Evolutionary conservation across 2,329 filamentous ascomycete genomes (phyloP), one percentile per base, ranked within the genome.

Genomic region (Aspergillus sp.): DNA sequence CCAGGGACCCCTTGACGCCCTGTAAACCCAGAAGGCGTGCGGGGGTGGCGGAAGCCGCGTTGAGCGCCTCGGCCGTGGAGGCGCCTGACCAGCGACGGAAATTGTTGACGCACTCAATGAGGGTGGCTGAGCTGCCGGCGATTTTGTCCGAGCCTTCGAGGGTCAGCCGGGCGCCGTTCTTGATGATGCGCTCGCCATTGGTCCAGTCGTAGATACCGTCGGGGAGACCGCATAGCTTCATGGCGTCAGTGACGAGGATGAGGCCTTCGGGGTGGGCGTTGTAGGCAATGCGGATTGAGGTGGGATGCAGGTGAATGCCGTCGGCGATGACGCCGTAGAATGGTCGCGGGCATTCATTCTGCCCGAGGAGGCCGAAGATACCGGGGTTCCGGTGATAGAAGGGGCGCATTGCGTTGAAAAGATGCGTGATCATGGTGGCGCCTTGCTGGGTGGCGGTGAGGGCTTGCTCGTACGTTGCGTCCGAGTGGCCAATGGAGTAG

Each of bases 371-470:
- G 27, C 93, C 93, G 73, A 96, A 96, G 68, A 96, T 87, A 39
- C 92, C 92, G 0, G 93, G 92, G 75, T 96, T 92, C 60, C 93
- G 89, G 81, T 97, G 92, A 75, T 95, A 91, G 54, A 96, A 86
- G 13, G 92, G 92, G 0, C 88, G 85, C 92, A 96, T 96, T 25
- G 92, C 92, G 74, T 96, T 96, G 85, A 96, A 96, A 1, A 96
- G 83, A 71, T 96, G 92, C 0, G 92, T 96, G 66, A 96, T 90
- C 91, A 96, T 96, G 52, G 85, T 90, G 2, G 90, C 91, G 54
- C 92, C 92, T 6, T 87, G 83, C n/a, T 80, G 81, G 3, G 95
- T 84, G 19, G 90, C 90, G 4, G 80, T 78, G 3, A 88, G 86
- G 1, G 90, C 91, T 72, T 94, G 84, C 75, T 96, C 91, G 72